phyloP scores from a whole-genome alignment of 345 rosid genomes.

The Sisymbrium altissimum region DNA sequence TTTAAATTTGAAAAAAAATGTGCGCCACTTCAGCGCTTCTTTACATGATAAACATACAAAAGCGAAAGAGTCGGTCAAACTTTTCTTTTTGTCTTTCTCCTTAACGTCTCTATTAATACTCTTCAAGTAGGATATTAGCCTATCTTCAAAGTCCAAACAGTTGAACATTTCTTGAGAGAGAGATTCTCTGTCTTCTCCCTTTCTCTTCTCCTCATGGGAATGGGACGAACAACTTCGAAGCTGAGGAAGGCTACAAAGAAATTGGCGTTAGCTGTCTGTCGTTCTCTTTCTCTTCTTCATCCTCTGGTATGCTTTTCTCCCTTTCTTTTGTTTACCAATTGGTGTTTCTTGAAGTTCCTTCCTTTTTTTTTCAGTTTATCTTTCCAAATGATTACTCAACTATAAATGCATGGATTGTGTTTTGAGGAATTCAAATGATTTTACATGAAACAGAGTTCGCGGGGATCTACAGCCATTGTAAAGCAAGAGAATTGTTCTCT shows the following conservation, averaged over 20 bases:
- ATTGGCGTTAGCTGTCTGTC: conserved; percentile 70
- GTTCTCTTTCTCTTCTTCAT: conserved; percentile 40
- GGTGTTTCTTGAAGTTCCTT: background rate
- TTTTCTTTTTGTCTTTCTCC: background rate
- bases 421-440: background rate
- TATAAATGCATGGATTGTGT: background rate
- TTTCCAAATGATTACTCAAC: background rate
- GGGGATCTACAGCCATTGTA: background rate
- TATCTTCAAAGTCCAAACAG: background rate
- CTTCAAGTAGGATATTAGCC: background rate
- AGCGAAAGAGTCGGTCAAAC: background rate
- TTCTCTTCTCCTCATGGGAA: conserved; percentile 28
- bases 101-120: conserved; percentile 5
- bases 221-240: conserved; percentile 45
- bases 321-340: background rate
- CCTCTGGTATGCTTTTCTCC: conserved; percentile 34
- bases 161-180: background rate
- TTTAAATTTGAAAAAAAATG: background rate
- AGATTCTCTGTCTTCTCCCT: background rate
- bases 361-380: background rate
- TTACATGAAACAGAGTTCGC: background rate
- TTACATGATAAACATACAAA: background rate
- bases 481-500: conserved; percentile 4
- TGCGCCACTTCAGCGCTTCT: background rate
- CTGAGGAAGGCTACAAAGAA: conserved; percentile 60